These are phyloP conservation scores for Apiotrichum siamense DNA, from an alignment of 1,284 basidiomycete species.

Conservation along the genomic window DNA sequence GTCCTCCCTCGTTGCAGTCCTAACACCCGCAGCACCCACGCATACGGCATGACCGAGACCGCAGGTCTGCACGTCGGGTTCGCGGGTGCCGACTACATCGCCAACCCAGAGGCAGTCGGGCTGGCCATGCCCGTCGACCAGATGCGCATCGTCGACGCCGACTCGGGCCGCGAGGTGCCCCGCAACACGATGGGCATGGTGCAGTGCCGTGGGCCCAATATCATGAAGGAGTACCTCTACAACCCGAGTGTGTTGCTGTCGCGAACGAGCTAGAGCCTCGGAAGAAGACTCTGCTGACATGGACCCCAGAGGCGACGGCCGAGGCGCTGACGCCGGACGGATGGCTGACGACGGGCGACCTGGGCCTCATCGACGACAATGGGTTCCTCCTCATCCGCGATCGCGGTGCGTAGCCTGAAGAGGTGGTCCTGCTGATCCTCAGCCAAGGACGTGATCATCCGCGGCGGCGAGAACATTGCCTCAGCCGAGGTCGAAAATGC, in stretches of 20 bases:
- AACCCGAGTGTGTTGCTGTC: conserved; percentile 3
- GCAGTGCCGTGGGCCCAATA: conserved; percentile 34
- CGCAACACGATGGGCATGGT: conserved; percentile 27
- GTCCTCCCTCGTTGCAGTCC: not conserved
- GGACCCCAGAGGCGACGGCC: conserved; percentile 29
- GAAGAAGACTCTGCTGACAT: not conserved
- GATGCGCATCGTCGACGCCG: conserved; percentile 31
- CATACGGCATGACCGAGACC: conserved; percentile 43
- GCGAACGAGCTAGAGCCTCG: not conserved
- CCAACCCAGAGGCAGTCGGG: conserved; percentile 18
- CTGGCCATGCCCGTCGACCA: conserved; percentile 33
- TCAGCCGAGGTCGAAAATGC: conserved; percentile 41
- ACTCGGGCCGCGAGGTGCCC: conserved; percentile 18
- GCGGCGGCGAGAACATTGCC: conserved; percentile 43
- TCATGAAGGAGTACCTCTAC: conserved; percentile 35
- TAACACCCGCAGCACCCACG: conserved; percentile 23
- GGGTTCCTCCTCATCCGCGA: conserved; percentile 40
- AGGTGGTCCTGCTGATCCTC: conserved; percentile 7
- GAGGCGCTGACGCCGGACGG: conserved; percentile 31
- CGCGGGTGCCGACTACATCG: conserved; percentile 34
- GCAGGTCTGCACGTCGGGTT: conserved; percentile 36
- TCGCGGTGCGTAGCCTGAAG: conserved; percentile 4
- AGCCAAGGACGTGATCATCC: conserved; percentile 44
- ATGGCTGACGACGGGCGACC: conserved; percentile 44
- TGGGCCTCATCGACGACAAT: conserved; percentile 30